Base-by-base conservation (phyloP, 331 rosid species). In the Quercus tomentella region DNA sequence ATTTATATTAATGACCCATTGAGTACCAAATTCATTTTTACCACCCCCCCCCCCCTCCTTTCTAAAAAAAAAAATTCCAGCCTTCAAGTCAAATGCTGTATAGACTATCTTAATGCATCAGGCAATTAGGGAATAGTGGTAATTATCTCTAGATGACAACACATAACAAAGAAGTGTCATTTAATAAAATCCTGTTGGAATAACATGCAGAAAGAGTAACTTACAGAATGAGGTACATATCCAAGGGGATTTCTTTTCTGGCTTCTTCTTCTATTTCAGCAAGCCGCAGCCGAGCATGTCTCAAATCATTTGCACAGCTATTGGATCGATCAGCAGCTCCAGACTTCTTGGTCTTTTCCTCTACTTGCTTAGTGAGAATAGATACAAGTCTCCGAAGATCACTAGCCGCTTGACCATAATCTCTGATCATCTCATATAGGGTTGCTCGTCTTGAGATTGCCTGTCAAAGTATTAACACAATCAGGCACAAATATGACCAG, bases 141-240 rank as follows among this genome's bases (percentile, higher is more conserved):
- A 21, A 33, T 33, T 17, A 33, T 9, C 20, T 62, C 37, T 23
- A 26, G n/a, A 23, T 12, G 26, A 12, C 20, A 26, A 62, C 72
- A 8, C 7, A 33, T 33, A 12, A 33, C 20, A 31, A 66, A 31
- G 51, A 33, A 20, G 49, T 66, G 23, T 12, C 1, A 17, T 22
- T 31, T 30, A 31, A 31, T 16, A 33, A 31, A 26, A 28, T 30
- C 41, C 25, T 0, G 51, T 66, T 66, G 49, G 72, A 30, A 18
- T 66, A 10, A 69, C 33, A 66, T 12, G 23, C 57, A 57, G 81
- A 35, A 69, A 23, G 67, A 85, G 82, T 79, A 81, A 70, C 98
- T 92, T 86, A 95, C 99, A 95, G 74, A 76, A 95, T 95, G 77
- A 88, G 94, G 87, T 95, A 95, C 98, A 95, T 88, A 81, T 95